Evolutionary conservation across 2,329 filamentous ascomycete species (phyloP), one percentile per base, ranked within the genome.

Genomic region (Ophiognomonia clavigignenti-juglandacearum): DNA sequence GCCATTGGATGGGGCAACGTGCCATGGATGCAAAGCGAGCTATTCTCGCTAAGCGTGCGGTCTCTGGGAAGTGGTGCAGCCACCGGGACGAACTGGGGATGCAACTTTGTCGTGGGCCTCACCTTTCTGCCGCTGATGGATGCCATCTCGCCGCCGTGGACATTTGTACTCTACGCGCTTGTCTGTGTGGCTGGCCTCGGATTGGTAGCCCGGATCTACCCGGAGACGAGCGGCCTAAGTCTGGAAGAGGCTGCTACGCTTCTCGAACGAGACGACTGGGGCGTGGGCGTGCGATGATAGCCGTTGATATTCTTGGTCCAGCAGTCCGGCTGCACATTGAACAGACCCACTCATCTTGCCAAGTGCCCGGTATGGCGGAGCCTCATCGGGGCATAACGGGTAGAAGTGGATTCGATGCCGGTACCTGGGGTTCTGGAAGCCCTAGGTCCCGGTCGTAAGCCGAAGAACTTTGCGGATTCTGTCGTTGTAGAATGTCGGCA

Each of bases 1-100:
- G 92, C 92, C 1, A 73, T 91, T 2, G 92, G 92, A 3, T 75
- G 97, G 2, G 92, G 92, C 8, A 95, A 90, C 57, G 89, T 97
- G 3, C 91, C 92, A 0, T 97, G 92, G 92, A 92, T 96, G 75
- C 91, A 96, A 68, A 88, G 85, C 56, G 92, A 97, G 68, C 77
- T 96, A 26, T 96, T 96, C 61, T 86, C 90, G 1, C 72, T 91
- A 39, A 75, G 76, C 24, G 86, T 90, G 38, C 81, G 87, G 40
- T 83, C 83, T 4, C 66, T 88, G 2, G 88, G 87, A 23, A 87
- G 83, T 48, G 83, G 83, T 0, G 64, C 88, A 5, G 78, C 85
- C 2, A 92, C 91, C 7, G 85, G 83, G 5, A 95, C 88, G 6
- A 96, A 81, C 60, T 97, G 92, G 92, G 78, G 77, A 4, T 83